Evolutionary conservation across 208 protist genomes (phyloP).

Genomic region (Trypanosoma mega): DNA sequence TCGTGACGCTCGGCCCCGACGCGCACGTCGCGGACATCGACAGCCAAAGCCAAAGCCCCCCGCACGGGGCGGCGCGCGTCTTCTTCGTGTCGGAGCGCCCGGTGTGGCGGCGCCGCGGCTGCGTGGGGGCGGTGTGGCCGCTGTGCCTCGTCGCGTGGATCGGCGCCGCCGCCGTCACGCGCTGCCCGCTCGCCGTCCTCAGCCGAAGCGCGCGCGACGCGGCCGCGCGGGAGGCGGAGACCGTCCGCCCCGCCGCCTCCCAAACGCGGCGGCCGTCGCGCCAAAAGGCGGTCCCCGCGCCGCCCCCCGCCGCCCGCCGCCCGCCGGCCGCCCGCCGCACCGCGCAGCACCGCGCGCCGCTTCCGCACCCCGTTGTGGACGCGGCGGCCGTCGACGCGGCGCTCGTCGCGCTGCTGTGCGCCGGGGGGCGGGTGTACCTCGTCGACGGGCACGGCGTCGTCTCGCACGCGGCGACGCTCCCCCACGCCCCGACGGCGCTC

Average conservation of each 20-base stretch:
- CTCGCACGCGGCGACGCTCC: background rate
- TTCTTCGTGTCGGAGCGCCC: too few species aligned
- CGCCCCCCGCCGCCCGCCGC: too few species aligned
- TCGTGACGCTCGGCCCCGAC: too few species aligned
- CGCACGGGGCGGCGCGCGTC: too few species aligned
- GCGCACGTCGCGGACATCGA: too few species aligned
- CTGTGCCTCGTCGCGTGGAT: background rate
- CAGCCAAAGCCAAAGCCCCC: too few species aligned
- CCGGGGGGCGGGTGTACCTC: constrained; percentile 17
- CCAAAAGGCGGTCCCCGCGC: too few species aligned
- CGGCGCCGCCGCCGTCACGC: too few species aligned
- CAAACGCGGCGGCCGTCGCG: background rate
- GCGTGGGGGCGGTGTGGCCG: too few species aligned
- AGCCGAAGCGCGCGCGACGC: background rate
- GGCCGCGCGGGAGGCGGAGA: too few species aligned
- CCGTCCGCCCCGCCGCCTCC: background rate
- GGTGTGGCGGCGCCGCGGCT: too few species aligned
- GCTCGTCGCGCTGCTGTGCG: constrained; percentile 14
- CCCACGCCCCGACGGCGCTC: background rate
- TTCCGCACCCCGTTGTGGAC: constrained; percentile 1
- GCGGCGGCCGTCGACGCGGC: constrained; percentile 5
- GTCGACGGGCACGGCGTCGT: constrained; percentile 11
- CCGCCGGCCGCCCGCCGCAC: background rate
- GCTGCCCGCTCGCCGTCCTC: constrained; percentile 11
- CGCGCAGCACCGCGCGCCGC: too few species aligned